These are phyloP conservation scores for Copromyces sp. DNA, from an alignment of 495 filamentous ascomycete genomes.

Conservation along the genomic window DNA sequence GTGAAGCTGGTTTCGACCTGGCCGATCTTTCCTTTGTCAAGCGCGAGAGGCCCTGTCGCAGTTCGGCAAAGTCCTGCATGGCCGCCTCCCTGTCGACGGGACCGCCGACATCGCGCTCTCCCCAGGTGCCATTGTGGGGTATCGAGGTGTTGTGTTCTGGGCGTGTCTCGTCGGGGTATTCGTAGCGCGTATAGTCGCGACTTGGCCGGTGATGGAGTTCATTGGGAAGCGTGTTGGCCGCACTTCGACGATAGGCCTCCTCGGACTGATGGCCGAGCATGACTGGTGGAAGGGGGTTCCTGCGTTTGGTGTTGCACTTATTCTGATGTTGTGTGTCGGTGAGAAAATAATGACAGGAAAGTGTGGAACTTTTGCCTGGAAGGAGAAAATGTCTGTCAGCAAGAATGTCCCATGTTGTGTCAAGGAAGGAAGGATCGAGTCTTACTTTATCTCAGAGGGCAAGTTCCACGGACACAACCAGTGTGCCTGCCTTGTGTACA, in stretches of 20 bases:
- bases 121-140: slow-evolving; percentile 55
- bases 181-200: slow-evolving; percentile 4
- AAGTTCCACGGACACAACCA: not conserved
- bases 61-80: slow-evolving; percentile 61
- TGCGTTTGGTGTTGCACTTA: slow-evolving; percentile 3
- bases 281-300: slow-evolving; percentile 1
- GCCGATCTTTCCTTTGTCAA: slow-evolving; percentile 9
- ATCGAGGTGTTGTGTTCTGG: not conserved
- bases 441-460: not conserved
- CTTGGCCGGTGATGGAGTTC: slow-evolving; percentile 14
- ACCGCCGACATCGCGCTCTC: slow-evolving; percentile 56
- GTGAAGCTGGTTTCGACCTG: not conserved
- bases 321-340: not conserved
- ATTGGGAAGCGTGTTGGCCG: slow-evolving; percentile 10
- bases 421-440: not conserved
- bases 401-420: not conserved
- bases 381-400: not conserved
- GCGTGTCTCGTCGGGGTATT: not conserved
- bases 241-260: slow-evolving; percentile 14
- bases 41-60: slow-evolving; percentile 51
- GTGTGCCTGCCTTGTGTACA: not conserved
- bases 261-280: slow-evolving; percentile 11
- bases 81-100: slow-evolving; percentile 52
- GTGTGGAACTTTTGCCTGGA: not conserved
- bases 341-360: not conserved